Evolutionary conservation across 1,284 basidiomycete species (phyloP).

Genomic region (Leucoagaricus sp.): DNA sequence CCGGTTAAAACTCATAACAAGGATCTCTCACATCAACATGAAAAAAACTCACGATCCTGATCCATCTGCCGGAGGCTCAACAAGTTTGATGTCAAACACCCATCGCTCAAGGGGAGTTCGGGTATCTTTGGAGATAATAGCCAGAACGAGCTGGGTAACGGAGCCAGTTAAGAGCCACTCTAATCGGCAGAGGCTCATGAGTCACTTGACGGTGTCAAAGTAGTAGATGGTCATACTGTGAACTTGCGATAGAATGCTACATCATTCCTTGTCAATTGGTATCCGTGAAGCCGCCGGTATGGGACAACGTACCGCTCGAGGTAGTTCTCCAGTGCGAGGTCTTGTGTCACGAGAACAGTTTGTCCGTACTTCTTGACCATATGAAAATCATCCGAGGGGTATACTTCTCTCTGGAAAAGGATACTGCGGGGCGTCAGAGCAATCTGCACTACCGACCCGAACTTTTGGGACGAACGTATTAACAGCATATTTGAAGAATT

Average conservation of each 20-base stretch:
- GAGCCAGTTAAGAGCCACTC: slow-evolving; percentile 92
- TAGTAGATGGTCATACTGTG: slow-evolving; percentile 61
- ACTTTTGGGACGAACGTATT: slow-evolving; percentile 70
- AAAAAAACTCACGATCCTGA: slow-evolving; percentile 48
- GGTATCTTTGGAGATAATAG: slow-evolving; percentile 94
- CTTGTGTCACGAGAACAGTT: slow-evolving; percentile 92
- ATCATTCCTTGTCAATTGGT: slow-evolving; percentile 13
- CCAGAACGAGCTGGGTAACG: slow-evolving; percentile 91
- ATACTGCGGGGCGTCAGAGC: slow-evolving; percentile 58
- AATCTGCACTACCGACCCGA: background rate
- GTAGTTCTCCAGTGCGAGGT: slow-evolving; percentile 91
- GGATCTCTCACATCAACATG: no score
- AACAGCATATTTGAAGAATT: slow-evolving; percentile 98
- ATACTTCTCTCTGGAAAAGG: slow-evolving; percentile 95
- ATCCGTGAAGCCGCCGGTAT: background rate
- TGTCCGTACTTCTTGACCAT: slow-evolving; percentile 99
- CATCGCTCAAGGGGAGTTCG: slow-evolving; percentile 92
- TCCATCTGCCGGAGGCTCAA: slow-evolving; percentile 54
- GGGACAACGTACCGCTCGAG: slow-evolving; percentile 63
- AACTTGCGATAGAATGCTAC: slow-evolving; percentile 87
- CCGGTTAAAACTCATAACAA: background rate
- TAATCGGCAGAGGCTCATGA: slow-evolving; percentile 32
- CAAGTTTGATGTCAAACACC: slow-evolving; percentile 95
- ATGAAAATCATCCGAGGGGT: slow-evolving; percentile 98
- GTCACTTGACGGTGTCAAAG: slow-evolving; percentile 8